Evolutionary conservation across 768 basidiomycete genomes (phyloP).

Genomic region (Hydnum rufescens): DNA sequence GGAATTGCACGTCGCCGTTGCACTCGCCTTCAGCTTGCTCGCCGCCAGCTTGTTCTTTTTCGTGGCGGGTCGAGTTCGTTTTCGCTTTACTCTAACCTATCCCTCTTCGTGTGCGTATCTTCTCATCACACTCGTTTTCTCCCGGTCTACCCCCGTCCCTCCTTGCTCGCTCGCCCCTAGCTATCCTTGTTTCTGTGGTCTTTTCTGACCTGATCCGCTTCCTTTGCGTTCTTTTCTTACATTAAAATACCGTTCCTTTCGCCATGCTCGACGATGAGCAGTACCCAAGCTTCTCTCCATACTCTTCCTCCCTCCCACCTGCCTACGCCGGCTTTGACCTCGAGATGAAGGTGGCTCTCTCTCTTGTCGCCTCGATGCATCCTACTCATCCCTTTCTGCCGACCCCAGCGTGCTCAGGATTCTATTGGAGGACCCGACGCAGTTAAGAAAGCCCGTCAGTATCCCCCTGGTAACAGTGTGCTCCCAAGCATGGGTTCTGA

Average conservation of each 20-base stretch:
- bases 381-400: slow-evolving; percentile 2
- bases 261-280: not conserved
- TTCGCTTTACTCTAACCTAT: slow-evolving; percentile 4
- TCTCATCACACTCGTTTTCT: slow-evolving; percentile 4
- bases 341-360: slow-evolving; percentile 11
- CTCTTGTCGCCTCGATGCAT: slow-evolving; percentile 3
- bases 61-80: not conserved
- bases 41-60: slow-evolving; percentile 5
- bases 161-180: slow-evolving; percentile 1
- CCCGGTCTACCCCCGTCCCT: slow-evolving; percentile 5
- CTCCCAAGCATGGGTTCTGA: too few species aligned
- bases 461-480: slow-evolving; percentile 42
- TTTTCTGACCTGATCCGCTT: not conserved
- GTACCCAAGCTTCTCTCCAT: slow-evolving; percentile 3
- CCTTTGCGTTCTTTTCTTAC: slow-evolving; percentile 2
- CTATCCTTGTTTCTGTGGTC: slow-evolving; percentile 2
- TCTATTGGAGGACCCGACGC: slow-evolving; percentile 55
- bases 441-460: slow-evolving; percentile 79
- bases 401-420: slow-evolving; percentile 63
- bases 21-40: too few species aligned
- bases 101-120: slow-evolving; percentile 2
- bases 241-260: not conserved
- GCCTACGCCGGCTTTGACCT: slow-evolving; percentile 9
- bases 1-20: too few species aligned
- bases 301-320: slow-evolving; percentile 1